These are phyloP conservation scores for Aureobasidium pullulans DNA, from an alignment of 2,329 filamentous ascomycete genomes.

Conservation along the genomic window DNA sequence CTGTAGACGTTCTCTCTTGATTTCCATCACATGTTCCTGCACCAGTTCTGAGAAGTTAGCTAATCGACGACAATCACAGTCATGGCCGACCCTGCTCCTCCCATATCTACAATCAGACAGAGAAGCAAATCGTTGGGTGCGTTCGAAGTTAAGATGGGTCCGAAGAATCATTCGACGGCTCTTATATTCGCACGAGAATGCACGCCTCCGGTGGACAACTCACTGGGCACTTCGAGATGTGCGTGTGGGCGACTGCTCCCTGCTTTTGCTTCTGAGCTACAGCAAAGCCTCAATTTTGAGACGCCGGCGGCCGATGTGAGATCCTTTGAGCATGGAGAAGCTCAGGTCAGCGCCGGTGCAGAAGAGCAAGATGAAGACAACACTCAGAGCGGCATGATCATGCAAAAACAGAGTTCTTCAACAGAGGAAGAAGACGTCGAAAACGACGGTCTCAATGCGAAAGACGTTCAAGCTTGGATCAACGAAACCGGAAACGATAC, in stretches of 20 bases:
- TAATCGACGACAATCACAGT: too few species aligned
- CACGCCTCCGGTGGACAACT: too few species aligned
- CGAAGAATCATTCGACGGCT: not conserved
- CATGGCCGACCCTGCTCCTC: too few species aligned
- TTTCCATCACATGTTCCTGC: too few species aligned
- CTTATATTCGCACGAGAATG: not conserved
- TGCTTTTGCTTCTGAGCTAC: not conserved
- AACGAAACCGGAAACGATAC: too few species aligned
- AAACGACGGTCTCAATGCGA: not conserved
- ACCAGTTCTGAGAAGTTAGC: too few species aligned
- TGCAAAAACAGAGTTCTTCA: too few species aligned
- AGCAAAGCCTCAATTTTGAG: not conserved
- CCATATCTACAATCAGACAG: not conserved
- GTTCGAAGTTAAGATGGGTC: not conserved
- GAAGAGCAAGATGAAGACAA: not conserved
- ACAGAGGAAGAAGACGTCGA: not conserved
- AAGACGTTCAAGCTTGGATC: too few species aligned
- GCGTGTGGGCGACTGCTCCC: not conserved
- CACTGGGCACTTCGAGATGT: not conserved
- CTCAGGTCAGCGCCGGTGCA: not conserved
- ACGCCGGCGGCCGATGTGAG: too few species aligned
- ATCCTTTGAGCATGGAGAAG: not conserved
- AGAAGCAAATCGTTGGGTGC: not conserved
- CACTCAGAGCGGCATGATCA: too few species aligned
- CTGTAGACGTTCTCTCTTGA: too few species aligned